phyloP scores from a whole-genome alignment of 768 basidiomycete genomes.

The Calocybe cyanea region DNA sequence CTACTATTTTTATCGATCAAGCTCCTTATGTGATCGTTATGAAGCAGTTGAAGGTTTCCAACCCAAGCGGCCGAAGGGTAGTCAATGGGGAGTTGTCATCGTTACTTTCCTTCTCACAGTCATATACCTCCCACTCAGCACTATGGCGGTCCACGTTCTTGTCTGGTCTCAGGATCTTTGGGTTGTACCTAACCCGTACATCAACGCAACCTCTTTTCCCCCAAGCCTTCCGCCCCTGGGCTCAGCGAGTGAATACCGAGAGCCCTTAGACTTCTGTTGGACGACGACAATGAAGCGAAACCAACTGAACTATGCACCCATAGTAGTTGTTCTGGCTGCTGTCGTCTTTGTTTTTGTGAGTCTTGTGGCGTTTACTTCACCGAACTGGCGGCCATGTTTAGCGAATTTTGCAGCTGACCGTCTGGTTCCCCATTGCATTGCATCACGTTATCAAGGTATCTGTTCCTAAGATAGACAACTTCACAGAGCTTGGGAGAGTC shows the following conservation, averaged over 20 bases:
- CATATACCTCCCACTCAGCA: slow-evolving; percentile 74
- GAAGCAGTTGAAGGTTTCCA: slow-evolving; percentile 54
- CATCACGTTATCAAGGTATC: slow-evolving; percentile 51
- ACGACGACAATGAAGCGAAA: slow-evolving; percentile 74
- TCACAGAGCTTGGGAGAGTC: slow-evolving; percentile 65
- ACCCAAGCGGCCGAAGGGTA: slow-evolving; percentile 33
- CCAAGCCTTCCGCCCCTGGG: slow-evolving; percentile 52
- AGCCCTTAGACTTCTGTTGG: slow-evolving; percentile 71
- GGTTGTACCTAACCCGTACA: slow-evolving; percentile 67
- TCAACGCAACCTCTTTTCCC: slow-evolving; percentile 48
- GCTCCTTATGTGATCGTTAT: slow-evolving; percentile 43
- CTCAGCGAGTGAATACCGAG: slow-evolving; percentile 50
- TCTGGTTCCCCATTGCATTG: slow-evolving; percentile 69
- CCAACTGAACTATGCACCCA: slow-evolving; percentile 65
- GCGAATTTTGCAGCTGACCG: slow-evolving; percentile 43
- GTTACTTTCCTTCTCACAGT: slow-evolving; percentile 63
- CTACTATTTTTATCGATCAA: slow-evolving; percentile 54
- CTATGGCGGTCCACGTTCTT: slow-evolving; percentile 71
- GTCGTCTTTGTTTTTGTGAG: slow-evolving; percentile 51
- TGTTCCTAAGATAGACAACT: slow-evolving; percentile 62
- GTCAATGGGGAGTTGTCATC: slow-evolving; percentile 51
- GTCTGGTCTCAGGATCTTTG: slow-evolving; percentile 78
- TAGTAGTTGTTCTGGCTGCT: slow-evolving; percentile 54
- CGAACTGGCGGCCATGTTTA: neutral
- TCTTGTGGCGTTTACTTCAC: slow-evolving; percentile 4